phyloP scores from a whole-genome alignment of 495 filamentous ascomycete species.

The Polyplosphaeria fusca region DNA sequence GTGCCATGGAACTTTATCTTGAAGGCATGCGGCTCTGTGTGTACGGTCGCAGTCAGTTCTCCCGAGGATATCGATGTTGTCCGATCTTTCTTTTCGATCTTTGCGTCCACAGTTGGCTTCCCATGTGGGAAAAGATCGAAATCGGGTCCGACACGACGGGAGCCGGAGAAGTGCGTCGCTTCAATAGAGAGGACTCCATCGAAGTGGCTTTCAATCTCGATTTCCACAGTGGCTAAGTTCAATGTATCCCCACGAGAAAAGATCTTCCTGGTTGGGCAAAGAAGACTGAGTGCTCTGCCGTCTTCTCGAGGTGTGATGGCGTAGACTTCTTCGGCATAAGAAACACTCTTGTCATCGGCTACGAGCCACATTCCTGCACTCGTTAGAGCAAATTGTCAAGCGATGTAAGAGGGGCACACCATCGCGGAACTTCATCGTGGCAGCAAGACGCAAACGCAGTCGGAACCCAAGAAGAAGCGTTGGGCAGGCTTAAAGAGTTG shows the following conservation, averaged over 20 bases:
- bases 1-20: conserved; percentile 29
- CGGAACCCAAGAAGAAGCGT: too few species aligned
- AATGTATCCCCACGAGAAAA: conserved; percentile 36
- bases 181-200: conserved; percentile 36
- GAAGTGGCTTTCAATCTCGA: conserved; percentile 32
- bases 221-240: conserved; percentile 32
- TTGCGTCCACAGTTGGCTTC: conserved; percentile 46
- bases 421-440: conserved; percentile 35
- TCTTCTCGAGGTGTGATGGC: conserved; percentile 15
- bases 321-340: conserved; percentile 35
- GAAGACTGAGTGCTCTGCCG: conserved; percentile 21
- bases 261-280: conserved; percentile 30
- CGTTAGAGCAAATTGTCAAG: not conserved
- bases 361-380: conserved; percentile 34
- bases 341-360: conserved; percentile 21
- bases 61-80: conserved; percentile 58
- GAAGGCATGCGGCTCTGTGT: conserved; percentile 21
- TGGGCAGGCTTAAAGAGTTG: too few species aligned
- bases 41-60: conserved; percentile 41
- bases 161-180: conserved; percentile 60
- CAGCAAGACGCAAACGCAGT: too few species aligned
- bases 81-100: conserved; percentile 48
- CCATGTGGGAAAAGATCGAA: conserved; percentile 59
- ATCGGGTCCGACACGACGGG: conserved; percentile 57
- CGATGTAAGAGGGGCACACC: conserved; percentile 9